Percentiles rank a stretch among this genome's conserved stretches.
Conservation (phyloP, 2,329 filamentous ascomycete species). For the Penicillium sp. region DNA sequence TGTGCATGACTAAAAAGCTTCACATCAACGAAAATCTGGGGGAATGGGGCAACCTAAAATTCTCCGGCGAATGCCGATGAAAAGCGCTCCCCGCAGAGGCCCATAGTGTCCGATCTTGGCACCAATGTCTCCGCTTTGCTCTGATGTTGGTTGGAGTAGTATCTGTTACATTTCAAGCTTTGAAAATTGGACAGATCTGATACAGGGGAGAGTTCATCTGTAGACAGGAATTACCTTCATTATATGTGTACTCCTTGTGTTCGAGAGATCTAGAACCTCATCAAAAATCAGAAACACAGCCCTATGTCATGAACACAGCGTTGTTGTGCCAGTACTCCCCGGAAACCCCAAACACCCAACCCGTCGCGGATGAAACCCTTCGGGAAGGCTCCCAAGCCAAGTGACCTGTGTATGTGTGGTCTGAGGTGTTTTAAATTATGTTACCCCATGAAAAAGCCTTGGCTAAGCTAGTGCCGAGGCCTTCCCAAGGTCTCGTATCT, state of each 20-base stretch:
- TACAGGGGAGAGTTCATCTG: background rate
- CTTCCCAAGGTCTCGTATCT: background rate
- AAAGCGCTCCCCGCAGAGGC: constrained; percentile 1
- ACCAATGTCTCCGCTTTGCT: constrained; percentile 5
- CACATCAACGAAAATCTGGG: background rate
- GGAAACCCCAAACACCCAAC: no score
- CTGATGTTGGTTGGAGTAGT: background rate
- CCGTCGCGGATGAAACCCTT: background rate
- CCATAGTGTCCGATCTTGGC: background rate
- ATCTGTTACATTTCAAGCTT: background rate
- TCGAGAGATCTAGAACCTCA: background rate
- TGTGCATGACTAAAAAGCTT: background rate
- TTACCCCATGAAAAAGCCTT: background rate
- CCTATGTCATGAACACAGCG: background rate
- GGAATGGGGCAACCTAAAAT: background rate
- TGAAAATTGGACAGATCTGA: background rate
- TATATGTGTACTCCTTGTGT: no score
- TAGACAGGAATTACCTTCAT: background rate
- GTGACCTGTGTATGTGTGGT: background rate
- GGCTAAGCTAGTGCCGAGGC: background rate
- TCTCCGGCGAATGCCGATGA: background rate
- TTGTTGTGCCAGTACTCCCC: background rate
- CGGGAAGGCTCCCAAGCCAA: background rate
- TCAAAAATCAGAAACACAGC: background rate
- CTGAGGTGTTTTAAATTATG: background rate